A percentile compares a stretch with the other conserved stretches of the same genome.
phyloP scores from a whole-genome alignment of 352 stramenopile species.

The Pythium coloratum region DNA sequence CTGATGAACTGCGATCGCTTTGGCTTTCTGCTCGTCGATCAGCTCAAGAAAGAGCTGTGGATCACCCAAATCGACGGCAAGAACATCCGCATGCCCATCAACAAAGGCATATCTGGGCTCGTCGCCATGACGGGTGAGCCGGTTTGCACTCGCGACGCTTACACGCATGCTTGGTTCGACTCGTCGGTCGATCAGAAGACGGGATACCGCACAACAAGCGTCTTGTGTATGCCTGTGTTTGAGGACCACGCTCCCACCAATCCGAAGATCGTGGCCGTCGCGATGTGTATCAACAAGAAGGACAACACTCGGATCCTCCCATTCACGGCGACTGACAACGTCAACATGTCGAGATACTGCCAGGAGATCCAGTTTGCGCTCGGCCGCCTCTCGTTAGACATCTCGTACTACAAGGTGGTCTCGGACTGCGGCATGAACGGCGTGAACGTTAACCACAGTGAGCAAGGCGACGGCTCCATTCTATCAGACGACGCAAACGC shows the following conservation, averaged over 20 bases:
- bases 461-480: neutral
- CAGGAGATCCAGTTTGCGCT: conserved; percentile 74
- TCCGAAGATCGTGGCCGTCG: conserved; percentile 62
- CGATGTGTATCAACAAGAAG: conserved; percentile 92
- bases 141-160: conserved; percentile 63
- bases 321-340: conserved; percentile 57
- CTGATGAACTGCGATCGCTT: conserved; percentile 79
- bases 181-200: conserved; percentile 68
- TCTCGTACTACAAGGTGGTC: conserved; percentile 81
- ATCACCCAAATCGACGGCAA: conserved; percentile 50
- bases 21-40: conserved; percentile 64
- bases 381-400: conserved; percentile 61
- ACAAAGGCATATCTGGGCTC: conserved; percentile 64
- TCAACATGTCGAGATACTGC: conserved; percentile 59
- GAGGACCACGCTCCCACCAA: conserved; percentile 54
- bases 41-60: conserved; percentile 79
- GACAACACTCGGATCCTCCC: conserved; percentile 64
- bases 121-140: conserved; percentile 58
- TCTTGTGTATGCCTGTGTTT: conserved; percentile 74
- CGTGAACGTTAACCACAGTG: neutral
- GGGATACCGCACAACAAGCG: conserved; percentile 72
- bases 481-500: neutral
- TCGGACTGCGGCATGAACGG: conserved; percentile 20
- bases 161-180: conserved; percentile 71
- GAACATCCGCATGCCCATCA: conserved; percentile 59